Conservation (phyloP, 257 asterid genomes). For the Knoxia roxburghii region DNA sequence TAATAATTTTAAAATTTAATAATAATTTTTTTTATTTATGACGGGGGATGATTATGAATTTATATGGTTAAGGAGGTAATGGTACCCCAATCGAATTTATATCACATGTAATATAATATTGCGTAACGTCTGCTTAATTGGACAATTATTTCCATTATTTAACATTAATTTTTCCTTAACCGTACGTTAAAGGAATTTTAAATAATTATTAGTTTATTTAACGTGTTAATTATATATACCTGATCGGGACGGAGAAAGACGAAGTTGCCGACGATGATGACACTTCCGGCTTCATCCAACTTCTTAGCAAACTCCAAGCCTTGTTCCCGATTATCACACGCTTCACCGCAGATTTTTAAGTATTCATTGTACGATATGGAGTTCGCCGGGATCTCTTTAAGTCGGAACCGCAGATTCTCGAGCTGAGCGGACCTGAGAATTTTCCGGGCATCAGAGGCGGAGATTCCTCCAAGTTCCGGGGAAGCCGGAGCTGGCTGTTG, state of each 20-base stretch:
- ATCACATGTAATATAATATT: too few species aligned
- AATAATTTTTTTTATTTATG: too few species aligned
- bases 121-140: too few species aligned
- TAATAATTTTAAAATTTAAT: too few species aligned
- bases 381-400: conserved; percentile 49
- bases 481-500: conserved; percentile 21
- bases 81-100: too few species aligned
- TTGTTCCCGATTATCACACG: conserved; percentile 32
- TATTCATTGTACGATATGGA: conserved; percentile 51
- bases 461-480: conserved; percentile 19
- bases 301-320: conserved; percentile 59
- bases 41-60: too few species aligned
- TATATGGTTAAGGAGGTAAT: too few species aligned
- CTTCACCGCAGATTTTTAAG: conserved; percentile 44
- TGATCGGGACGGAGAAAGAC: conserved; percentile 73
- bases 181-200: too few species aligned
- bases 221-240: conserved; percentile 30
- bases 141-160: too few species aligned
- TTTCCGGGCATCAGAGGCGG: conserved; percentile 48
- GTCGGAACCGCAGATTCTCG: conserved; percentile 36
- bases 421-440: conserved; percentile 42
- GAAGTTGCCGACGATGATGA: conserved; percentile 67
- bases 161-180: too few species aligned
- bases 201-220: background rate
- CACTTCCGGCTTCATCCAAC: conserved; percentile 67